A percentile compares a stretch with the other conserved stretches of the same genome.
Evolutionary conservation across 176 grass and related monocot genomes (phyloP).

Genomic region (Aegilops tauschii): DNA sequence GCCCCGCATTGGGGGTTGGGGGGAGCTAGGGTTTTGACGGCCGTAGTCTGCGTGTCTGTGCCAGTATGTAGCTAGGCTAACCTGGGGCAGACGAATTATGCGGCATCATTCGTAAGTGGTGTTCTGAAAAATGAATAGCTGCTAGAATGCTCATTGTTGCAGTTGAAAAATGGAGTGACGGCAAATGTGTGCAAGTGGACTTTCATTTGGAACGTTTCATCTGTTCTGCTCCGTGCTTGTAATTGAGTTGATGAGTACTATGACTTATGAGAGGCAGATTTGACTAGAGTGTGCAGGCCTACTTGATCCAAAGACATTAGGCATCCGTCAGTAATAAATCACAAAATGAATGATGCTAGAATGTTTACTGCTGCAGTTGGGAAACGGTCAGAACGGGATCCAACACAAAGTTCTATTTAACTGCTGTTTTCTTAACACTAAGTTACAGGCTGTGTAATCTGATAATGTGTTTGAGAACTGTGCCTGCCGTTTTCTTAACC

Average conservation of each 20-base stretch:
- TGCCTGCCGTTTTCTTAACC: not conserved
- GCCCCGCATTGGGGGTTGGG: not conserved
- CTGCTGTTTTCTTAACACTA: too few species aligned
- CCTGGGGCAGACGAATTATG: too few species aligned
- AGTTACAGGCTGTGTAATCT: not conserved
- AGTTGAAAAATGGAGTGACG: too few species aligned
- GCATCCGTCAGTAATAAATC: not conserved
- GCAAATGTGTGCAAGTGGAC: too few species aligned
- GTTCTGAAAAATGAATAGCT: too few species aligned
- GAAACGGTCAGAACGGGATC: not conserved
- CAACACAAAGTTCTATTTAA: not conserved
- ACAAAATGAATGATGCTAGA: not conserved
- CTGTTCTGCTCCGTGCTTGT: too few species aligned
- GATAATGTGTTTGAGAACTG: not conserved
- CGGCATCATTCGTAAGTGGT: too few species aligned
- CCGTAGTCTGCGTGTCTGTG: too few species aligned
- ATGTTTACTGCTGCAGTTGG: not conserved
- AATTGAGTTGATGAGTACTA: too few species aligned
- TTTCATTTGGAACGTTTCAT: too few species aligned
- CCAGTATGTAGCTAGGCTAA: not conserved
- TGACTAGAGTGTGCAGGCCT: not conserved
- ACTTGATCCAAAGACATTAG: not conserved
- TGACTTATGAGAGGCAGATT: not conserved
- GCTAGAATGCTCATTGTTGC: too few species aligned
- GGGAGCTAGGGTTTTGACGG: conserved; percentile 11